These are phyloP conservation scores for Pythium brachiatum DNA, from an alignment of 352 stramenopile species.

Conservation along the genomic window DNA sequence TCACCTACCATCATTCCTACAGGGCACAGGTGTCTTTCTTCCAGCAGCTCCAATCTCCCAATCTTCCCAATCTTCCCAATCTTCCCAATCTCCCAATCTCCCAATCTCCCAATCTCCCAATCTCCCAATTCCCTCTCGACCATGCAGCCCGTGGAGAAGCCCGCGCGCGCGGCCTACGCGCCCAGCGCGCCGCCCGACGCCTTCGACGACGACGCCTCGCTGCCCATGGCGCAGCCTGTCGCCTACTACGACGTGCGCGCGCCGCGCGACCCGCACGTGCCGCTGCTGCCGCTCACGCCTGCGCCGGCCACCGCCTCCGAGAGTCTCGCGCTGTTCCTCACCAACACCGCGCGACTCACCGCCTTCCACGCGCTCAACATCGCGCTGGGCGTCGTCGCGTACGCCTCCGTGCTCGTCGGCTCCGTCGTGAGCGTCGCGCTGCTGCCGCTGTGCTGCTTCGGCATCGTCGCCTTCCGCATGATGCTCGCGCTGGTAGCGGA, in stretches of 20 bases:
- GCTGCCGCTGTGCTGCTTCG: slow-evolving; percentile 19
- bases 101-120: not conserved
- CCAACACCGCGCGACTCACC: slow-evolving; percentile 1
- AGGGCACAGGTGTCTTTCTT: not conserved
- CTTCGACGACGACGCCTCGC: not conserved
- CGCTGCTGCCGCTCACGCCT: not conserved
- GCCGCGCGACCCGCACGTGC: not conserved
- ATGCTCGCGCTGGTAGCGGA: slow-evolving; percentile 1
- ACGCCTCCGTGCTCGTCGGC: slow-evolving; percentile 1
- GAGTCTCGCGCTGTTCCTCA: not conserved
- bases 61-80: too few species aligned
- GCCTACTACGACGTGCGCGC: not conserved
- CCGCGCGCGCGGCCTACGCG: not conserved
- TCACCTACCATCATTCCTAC: not conserved
- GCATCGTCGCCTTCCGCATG: slow-evolving; percentile 15
- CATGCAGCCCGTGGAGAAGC: not conserved
- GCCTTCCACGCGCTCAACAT: slow-evolving; percentile 17
- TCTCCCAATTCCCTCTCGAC: not conserved
- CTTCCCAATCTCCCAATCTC: too few species aligned
- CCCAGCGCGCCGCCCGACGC: not conserved
- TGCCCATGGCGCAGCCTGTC: not conserved
- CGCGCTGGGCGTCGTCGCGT: slow-evolving; percentile 15
- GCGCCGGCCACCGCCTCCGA: not conserved
- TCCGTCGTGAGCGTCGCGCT: not conserved
- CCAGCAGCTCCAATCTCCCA: too few species aligned